A percentile compares a stretch with the other conserved stretches of the same genome.
Evolutionary conservation across 139 green algal species (phyloP).

Genomic region (Ostreobium quekettii): DNA sequence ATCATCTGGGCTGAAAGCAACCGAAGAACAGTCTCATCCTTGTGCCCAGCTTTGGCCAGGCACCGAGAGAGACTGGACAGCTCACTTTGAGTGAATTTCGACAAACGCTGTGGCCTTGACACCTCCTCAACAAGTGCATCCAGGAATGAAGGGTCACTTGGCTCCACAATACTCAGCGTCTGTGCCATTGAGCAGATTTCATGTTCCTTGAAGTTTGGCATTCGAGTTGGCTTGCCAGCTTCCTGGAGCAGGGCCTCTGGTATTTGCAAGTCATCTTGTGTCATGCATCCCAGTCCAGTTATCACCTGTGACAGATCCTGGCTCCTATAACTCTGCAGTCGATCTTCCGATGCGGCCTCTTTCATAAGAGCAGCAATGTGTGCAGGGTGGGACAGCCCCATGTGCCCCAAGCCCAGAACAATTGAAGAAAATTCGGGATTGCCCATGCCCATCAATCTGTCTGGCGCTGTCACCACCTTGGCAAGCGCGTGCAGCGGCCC

Average conservation of each 20-base stretch:
- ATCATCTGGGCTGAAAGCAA: too few species aligned
- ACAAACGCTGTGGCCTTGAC: too few species aligned
- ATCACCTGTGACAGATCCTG: constrained; percentile 7
- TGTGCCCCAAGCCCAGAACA: not conserved
- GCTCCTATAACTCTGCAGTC: not conserved
- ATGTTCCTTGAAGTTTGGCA: too few species aligned
- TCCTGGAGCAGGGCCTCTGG: not conserved
- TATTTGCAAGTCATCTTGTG: not conserved
- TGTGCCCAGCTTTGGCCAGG: too few species aligned
- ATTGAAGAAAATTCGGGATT: not conserved
- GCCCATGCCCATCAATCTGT: not conserved
- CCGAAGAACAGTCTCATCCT: too few species aligned
- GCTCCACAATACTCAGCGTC: too few species aligned
- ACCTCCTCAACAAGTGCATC: too few species aligned
- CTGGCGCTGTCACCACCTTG: not conserved
- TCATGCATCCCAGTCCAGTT: constrained; percentile 1
- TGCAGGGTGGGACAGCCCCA: not conserved
- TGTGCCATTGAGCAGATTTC: too few species aligned
- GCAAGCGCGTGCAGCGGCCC: not conserved
- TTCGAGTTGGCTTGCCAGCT: not conserved
- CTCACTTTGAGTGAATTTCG: too few species aligned
- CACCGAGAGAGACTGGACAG: too few species aligned
- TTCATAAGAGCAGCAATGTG: not conserved
- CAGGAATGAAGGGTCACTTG: too few species aligned
- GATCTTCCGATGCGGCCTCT: not conserved